Base-by-base conservation (phyloP, 2,329 filamentous ascomycete genomes). In the Colletotrichum camelliae region DNA sequence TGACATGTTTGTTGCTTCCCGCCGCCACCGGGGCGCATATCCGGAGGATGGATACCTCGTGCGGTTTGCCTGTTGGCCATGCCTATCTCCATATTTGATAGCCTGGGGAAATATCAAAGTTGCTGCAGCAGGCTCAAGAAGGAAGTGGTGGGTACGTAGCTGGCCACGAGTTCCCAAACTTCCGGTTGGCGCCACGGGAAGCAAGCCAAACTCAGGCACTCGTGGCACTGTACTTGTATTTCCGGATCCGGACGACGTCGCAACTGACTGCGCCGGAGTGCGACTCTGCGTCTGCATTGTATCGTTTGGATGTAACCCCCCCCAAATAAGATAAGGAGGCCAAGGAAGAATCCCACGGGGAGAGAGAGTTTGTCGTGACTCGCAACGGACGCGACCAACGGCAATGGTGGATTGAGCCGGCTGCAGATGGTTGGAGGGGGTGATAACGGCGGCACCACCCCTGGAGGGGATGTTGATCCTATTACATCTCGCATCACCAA, bases 31-130 rank as follows among this genome's bases (percentile, higher is more conserved):
- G 39, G 39, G 39, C 29, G 57, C 31, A 31, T 31, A 12, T 60
- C 15, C 27, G 57, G n/a, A 27, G 24, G 52, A 27, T 57, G 24
- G n/a, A 21, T 57, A 57, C 52, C n/a, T 57, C n/a, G n/a, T 13
- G n/a, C 33, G 16, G 13, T 27, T 21, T 57, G n/a, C 52, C 2
- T n/a, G 21, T 15, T 60, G 29, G 29, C 29, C 24, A 31, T 12
- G 69, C 15, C 15, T 4, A 73, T 65, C 66, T 37, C 67, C 72
- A 74, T 60, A 15, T 37, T 60, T 65, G 72, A 70, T 74, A 39
- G 31, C 58, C 60, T 27, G 72, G 67, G 67, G 71, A 60, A 52
- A 57, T 48, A 62, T n/a, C 18, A 31, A 55, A 24, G 39, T 33
- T 37, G 60, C 60, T 62, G 60, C 60, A 62, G 60, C 10, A 62